phyloP scores from a whole-genome alignment of 257 asterid genomes.

The Coffea canephora region DNA sequence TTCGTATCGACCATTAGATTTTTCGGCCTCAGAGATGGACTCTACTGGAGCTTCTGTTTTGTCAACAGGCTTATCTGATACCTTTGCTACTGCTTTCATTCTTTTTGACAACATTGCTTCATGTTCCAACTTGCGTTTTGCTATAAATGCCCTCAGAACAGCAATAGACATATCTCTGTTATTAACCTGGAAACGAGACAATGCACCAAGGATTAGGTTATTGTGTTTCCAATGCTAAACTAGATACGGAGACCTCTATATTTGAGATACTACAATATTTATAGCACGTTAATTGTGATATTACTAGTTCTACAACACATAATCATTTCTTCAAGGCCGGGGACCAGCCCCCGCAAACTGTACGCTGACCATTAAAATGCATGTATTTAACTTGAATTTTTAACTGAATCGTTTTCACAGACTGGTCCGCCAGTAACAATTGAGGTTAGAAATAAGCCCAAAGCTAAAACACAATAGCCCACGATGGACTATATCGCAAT shows the following conservation, averaged over 20 bases:
- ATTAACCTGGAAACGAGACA: slow-evolving; percentile 59
- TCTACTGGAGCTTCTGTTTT: slow-evolving; percentile 31
- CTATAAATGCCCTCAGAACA: slow-evolving; percentile 77
- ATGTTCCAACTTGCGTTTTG: slow-evolving; percentile 67
- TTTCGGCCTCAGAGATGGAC: slow-evolving; percentile 30
- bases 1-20: slow-evolving; percentile 46
- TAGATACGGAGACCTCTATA: neutral
- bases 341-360: neutral
- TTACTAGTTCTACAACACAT: neutral
- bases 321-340: neutral
- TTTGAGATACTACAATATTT: neutral
- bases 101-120: slow-evolving; percentile 48
- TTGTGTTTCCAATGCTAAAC: neutral
- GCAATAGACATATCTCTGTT: slow-evolving; percentile 97
- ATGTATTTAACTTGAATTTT: neutral
- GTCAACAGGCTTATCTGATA: slow-evolving; percentile 27
- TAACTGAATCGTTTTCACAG: neutral
- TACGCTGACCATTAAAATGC: neutral
- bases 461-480: neutral
- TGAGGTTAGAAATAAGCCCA: neutral
- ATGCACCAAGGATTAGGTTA: slow-evolving; percentile 19
- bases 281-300: neutral
- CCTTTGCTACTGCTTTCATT: slow-evolving; percentile 44
- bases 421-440: neutral
- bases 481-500: neutral